Evolutionary conservation across 441 rosid species (phyloP).

Genomic region (Populus hybrid): DNA sequence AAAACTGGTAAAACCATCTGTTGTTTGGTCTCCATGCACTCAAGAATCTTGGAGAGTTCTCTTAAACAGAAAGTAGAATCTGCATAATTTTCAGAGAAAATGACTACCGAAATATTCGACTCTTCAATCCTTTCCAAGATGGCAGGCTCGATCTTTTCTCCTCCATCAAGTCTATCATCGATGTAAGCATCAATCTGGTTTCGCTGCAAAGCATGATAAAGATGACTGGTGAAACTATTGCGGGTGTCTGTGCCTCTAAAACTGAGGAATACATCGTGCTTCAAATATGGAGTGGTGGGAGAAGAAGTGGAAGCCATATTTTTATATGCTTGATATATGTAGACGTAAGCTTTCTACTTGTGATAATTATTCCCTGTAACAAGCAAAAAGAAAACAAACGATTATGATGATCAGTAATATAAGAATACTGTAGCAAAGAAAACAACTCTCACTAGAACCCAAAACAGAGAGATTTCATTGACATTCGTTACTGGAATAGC

Average conservation of each 20-base stretch:
- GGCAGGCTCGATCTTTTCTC: not conserved
- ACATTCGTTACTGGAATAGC: no score
- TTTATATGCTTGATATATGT: not conserved
- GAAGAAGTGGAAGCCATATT: slow-evolving; percentile 9
- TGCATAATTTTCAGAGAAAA: not conserved
- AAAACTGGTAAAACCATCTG: no score
- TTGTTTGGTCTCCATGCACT: not conserved
- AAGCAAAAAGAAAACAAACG: not conserved
- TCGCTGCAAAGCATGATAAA: not conserved
- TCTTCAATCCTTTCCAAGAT: not conserved
- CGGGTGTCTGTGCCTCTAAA: no score
- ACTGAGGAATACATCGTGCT: not conserved
- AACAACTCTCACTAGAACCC: no score
- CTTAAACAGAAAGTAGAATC: slow-evolving; percentile 6
- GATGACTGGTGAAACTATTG: no score
- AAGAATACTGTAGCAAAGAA: no score
- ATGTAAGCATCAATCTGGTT: not conserved
- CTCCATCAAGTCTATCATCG: not conserved
- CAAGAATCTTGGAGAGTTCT: slow-evolving; percentile 8
- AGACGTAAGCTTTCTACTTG: not conserved
- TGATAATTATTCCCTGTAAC: no score
- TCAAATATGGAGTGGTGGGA: not conserved
- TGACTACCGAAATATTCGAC: not conserved
- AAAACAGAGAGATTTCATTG: no score
- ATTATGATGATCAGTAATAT: no score